Base-by-base conservation (phyloP, 1,284 basidiomycete species). In the Tilletia indica region DNA sequence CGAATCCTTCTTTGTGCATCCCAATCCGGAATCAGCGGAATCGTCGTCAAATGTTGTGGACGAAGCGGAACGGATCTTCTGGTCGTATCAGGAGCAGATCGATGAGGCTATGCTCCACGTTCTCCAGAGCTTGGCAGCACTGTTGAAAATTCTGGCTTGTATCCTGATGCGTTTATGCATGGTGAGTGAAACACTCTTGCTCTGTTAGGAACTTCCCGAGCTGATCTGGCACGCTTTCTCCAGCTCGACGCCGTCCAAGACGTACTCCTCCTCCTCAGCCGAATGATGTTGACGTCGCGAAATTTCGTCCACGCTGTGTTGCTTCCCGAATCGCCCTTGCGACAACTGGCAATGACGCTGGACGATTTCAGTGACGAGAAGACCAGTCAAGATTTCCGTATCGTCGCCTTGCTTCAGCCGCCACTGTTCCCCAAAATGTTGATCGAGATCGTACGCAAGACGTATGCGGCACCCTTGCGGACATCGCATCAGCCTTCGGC, bases 41-140 rank as follows among this genome's bases (percentile, higher is more conserved):
- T 9, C 16, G 16, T 19, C 9, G 4, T n/a, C 31, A 6, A 38
- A 16, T 14, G 9, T 39, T 16, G 31, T 64, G 12, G 38, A 64
- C 34, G 61, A 64, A 14, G 19, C 34, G 34, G 61, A 64, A 6
- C 61, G 61, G 14, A 14, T 64, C 36, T 64, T 64, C 61, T 64
- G 61, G 61, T 34, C 38, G 36, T 64, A 64, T 21, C 61, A 64
- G n/a, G 61, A 64, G 19, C 61, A 64, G 61, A 64, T 64, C 14
- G 61, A 64, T n/a, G 61, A 64, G 19, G 61, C 61, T 34, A 64
- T 64, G 61, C 61, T 64, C 36, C 61, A 64, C 8, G 11, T 64
- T 12, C 61, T 64, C n/a, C 61, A 64, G 39, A 39, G 61, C 36
- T 34, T 64, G 31, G 61, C 61, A 14, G 61, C 61, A 2, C 8